Evolutionary conservation across 371 early-diverging fungal genomes (phyloP), one percentile per base, ranked within the genome.

Genomic region (Mucor lusitanicus): DNA sequence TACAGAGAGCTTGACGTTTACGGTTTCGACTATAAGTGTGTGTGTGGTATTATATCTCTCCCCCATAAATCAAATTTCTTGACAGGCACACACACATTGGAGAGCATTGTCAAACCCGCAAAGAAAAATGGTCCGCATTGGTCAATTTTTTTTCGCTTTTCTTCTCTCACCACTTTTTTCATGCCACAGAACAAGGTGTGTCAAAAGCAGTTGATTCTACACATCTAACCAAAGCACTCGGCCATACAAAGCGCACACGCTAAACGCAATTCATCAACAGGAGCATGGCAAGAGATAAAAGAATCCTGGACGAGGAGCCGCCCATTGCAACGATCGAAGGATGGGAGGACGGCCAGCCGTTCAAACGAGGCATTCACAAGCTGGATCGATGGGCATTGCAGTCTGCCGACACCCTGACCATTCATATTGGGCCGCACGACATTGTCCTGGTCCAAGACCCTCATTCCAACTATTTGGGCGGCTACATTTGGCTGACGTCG

Each of bases 351-450:
- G 85, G 85, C 0, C 55, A 77, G 39, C 74, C 68, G 0, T 83
- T 80, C 59, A 74, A 62, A 40, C 67, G 81, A 56, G 64, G 46
- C 6, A 54, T 84, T 30, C 65, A 70, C 44, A 78, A 74, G 40
- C 63, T 85, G n/a, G 85, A 85, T 68, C 82, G 85, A 9, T 85
- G 85, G 85, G 82, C 79, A 40, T 67, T 84, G 19, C 85, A 85
- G 44, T 78, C 82, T 2, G 84, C 85, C 8, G 82, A 85, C 42
- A 65, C 64, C 0, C 53, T 85, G 11, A 80, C 82, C 0, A 70
- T 85, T 28, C 81, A 78, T 44, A 69, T 83, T 40, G 77, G 77
- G 21, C 56, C 62, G 5, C 67, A 76, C 11, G 76, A 85, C 27
- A 70, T 80, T 40, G 69, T 68, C 2, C 61, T 84, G 1, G 80